Percentiles rank a stretch among this genome's conserved stretches.
These are phyloP conservation scores for Euclidium syriacum DNA, from an alignment of 345 rosid genomes.

Conservation along the genomic window DNA sequence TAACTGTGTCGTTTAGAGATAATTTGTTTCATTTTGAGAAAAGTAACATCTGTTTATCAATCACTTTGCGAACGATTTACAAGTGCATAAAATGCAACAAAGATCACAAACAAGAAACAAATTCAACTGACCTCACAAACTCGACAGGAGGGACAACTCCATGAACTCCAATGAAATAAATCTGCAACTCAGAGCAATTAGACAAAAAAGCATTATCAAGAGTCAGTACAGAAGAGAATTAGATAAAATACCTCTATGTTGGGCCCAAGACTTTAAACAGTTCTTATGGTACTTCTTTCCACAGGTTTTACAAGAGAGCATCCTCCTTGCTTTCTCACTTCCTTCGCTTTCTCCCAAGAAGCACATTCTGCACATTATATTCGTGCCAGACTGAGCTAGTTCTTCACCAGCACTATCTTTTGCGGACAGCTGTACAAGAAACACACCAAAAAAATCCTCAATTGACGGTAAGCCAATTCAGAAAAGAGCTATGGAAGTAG, in stretches of 20 bases:
- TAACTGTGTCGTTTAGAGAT: neutral
- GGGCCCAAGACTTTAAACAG: conserved; percentile 89
- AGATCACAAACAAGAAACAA: neutral
- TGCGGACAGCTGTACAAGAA: conserved; percentile 35
- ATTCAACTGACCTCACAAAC: conserved; percentile 69
- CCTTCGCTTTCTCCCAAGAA: conserved; percentile 77
- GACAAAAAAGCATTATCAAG: neutral
- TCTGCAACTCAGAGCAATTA: conserved; percentile 45
- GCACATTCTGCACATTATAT: conserved; percentile 84
- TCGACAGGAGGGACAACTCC: conserved; percentile 92
- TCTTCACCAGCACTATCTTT: conserved; percentile 58
- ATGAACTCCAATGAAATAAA: conserved; percentile 97
- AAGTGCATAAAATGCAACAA: neutral
- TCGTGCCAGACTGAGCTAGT: conserved; percentile 43
- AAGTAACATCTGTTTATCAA: neutral
- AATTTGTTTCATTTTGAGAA: neutral
- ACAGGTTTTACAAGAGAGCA: conserved; percentile 82
- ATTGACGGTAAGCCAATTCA: neutral
- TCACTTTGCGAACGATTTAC: neutral
- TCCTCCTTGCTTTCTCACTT: conserved; percentile 83
- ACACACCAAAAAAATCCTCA: neutral
- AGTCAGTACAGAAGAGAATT: neutral
- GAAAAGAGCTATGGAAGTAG: neutral
- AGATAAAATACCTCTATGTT: conserved; percentile 63
- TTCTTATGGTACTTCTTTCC: conserved; percentile 92